A percentile compares a stretch with the other conserved stretches of the same genome.
Evolutionary conservation across 345 rosid genomes (phyloP).

Genomic region (Brassica cretica): DNA sequence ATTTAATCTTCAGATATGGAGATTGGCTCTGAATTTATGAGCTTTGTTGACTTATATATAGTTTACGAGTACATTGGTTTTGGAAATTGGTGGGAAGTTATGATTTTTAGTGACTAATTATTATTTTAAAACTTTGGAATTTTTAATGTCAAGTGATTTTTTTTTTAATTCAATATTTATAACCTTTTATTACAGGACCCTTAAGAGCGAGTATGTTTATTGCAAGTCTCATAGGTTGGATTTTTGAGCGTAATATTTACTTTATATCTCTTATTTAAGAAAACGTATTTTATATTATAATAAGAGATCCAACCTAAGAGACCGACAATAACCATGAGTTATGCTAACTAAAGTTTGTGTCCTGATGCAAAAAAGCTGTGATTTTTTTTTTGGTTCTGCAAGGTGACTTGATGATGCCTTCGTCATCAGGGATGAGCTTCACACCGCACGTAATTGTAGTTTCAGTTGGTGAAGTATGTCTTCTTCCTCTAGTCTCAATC

Average conservation of each 20-base stretch:
- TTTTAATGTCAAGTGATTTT: conserved; percentile 9
- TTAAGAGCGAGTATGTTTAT: no score
- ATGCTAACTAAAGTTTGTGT: neutral
- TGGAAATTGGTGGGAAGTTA: conserved; percentile 19
- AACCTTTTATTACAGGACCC: conserved; percentile 8
- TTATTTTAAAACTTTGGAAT: conserved; percentile 10
- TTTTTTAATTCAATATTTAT: conserved; percentile 15
- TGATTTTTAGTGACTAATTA: neutral
- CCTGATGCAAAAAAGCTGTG: neutral
- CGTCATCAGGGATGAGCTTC: conserved; percentile 78
- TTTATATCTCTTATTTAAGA: no score
- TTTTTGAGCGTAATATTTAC: no score
- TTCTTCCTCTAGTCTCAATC: neutral
- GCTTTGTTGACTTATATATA: conserved; percentile 2
- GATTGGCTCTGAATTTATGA: neutral
- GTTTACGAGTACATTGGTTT: conserved; percentile 10
- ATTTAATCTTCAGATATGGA: conserved; percentile 1
- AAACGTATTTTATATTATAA: no score
- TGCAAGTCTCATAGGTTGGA: no score
- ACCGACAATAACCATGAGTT: no score
- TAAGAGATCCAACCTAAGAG: no score
- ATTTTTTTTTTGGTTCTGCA: neutral
- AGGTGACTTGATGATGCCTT: conserved; percentile 43
- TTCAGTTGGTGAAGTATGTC: conserved; percentile 70
- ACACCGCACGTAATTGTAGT: conserved; percentile 76